Evolutionary conservation across 1,139 yeast genomes (phyloP), one percentile per base, ranked within the genome.

Genomic region (Pichia sp.): DNA sequence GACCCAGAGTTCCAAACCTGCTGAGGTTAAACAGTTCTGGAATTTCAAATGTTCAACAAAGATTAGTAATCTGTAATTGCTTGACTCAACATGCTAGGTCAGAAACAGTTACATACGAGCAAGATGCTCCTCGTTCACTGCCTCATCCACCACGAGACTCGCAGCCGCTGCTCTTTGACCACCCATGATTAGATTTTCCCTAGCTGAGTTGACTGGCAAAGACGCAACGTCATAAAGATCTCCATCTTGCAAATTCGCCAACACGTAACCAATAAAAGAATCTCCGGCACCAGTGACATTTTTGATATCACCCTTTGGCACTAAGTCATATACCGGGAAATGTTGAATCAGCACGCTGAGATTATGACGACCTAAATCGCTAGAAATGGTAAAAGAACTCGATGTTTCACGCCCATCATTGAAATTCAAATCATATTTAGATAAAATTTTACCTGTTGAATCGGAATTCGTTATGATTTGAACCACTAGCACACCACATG

Each of bases 241-340:
- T n/a, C n/a, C n/a, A n/a, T n/a, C n/a, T 3, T 43, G 35, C 6
- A 63, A 48, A 34, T 54, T 57, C 27, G 60, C 52, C 37, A 71
- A 49, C 40, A 79, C 50, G 44, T 65, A 72, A 1, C 88, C 88
- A 29, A 74, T 68, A 39, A 85, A 68, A 0, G 90, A 74, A 59
- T 85, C 94, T 3, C 87, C 87, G 0, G 88, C 84, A 1, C 94
- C 87, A 3, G 85, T 77, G 28, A 83, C 85, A 50, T 75, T 78
- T 4, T 61, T 60, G 42, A 72, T 61, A 7, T 52, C 48, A 4
- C 66, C 52, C 4, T 60, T 49, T 7, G 59, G 52, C 44, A 70
- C 65, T 39, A 29, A 6, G 11, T 63, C 66, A 10, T 47, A 34
- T 0, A 82, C 81, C 0, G 78, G 73, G 61, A 73, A 82, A 59